Conservation (phyloP, 768 basidiomycete species). For the Boletus sp. region DNA sequence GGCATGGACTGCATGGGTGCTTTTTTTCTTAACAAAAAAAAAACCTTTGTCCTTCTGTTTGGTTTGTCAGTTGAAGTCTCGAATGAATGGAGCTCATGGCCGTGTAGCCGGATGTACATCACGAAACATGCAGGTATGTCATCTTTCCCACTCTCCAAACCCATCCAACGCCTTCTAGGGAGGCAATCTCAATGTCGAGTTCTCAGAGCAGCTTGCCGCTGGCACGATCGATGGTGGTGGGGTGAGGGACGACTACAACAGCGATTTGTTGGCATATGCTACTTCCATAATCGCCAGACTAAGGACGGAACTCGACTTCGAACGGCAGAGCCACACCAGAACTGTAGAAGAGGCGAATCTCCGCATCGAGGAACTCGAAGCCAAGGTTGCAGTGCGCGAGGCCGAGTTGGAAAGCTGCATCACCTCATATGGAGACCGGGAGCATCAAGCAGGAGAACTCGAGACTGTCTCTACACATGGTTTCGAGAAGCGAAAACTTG, state of each 20-base stretch:
- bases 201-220: constrained; percentile 17
- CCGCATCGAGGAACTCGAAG: constrained; percentile 45
- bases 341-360: constrained; percentile 39
- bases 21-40: no score
- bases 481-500: background rate
- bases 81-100: constrained; percentile 45
- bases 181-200: constrained; percentile 21
- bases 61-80: constrained; percentile 40
- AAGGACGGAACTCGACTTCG: constrained; percentile 41
- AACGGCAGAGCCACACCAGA: constrained; percentile 41
- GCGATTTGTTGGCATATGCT: constrained; percentile 40
- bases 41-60: background rate
- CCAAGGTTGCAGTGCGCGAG: constrained; percentile 55
- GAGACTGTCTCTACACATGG: background rate
- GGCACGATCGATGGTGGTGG: background rate
- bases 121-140: constrained; percentile 43
- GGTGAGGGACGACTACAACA: constrained; percentile 4
- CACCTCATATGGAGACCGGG: constrained; percentile 5
- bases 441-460: background rate
- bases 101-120: constrained; percentile 42
- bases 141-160: constrained; percentile 1
- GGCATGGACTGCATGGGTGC: background rate
- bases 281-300: constrained; percentile 43
- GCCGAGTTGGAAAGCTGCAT: constrained; percentile 46
- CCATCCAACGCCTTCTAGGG: constrained; percentile 12